Percentiles rank a stretch among this genome's conserved stretches.
Evolutionary conservation across 1,284 basidiomycete species (phyloP).

Genomic region (Athelia sp.): DNA sequence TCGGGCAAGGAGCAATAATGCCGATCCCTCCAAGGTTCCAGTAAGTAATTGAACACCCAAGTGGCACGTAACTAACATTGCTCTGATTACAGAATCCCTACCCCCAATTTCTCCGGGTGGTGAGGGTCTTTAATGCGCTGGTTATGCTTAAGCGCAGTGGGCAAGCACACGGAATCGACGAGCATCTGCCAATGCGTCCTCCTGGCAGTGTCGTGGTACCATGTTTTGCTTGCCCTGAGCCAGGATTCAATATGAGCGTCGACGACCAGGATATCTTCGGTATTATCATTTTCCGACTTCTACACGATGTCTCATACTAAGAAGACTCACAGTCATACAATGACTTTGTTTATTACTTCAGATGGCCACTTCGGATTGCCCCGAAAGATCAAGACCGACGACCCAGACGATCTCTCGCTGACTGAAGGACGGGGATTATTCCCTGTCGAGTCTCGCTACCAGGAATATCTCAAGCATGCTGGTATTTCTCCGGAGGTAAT

Average conservation of each 20-base stretch:
- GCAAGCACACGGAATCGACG: conserved; percentile 11
- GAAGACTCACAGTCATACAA: background rate
- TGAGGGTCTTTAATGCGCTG: conserved; percentile 7
- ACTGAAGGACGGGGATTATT: background rate
- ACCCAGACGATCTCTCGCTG: background rate
- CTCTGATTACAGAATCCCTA: conserved; percentile 3
- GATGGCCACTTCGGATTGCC: background rate
- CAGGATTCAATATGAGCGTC: conserved; percentile 10
- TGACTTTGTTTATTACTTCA: background rate
- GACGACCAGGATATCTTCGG: conserved; percentile 1
- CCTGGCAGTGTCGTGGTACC: conserved; percentile 10
- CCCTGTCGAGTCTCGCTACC: background rate
- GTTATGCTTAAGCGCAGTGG: conserved; percentile 7
- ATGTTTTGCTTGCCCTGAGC: conserved; percentile 14
- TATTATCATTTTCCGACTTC: too few species aligned
- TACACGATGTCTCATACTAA: too few species aligned
- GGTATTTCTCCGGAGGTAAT: background rate
- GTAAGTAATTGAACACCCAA: too few species aligned
- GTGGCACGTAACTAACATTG: too few species aligned
- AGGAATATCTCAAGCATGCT: background rate
- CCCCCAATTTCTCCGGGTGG: conserved; percentile 8
- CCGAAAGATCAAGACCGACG: background rate
- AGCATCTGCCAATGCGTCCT: conserved; percentile 4
- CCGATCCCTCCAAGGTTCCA: background rate
- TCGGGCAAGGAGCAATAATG: background rate